These are phyloP conservation scores for Solidago caesia DNA, from an alignment of 129 eudicot genomes.

Conservation along the genomic window DNA sequence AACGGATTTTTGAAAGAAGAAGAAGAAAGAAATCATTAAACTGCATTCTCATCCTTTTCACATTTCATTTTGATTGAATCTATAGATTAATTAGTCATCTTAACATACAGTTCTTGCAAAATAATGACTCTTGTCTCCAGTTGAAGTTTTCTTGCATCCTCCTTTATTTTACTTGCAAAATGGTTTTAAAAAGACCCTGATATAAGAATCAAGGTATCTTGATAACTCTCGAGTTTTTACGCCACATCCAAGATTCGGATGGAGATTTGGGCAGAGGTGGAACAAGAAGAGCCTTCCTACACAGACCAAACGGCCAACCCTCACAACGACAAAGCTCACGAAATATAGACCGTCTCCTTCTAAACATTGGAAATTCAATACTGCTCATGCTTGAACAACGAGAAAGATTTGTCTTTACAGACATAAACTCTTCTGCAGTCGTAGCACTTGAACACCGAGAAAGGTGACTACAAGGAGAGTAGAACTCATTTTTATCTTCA, in stretches of 20 bases:
- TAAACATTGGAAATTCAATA: constrained; percentile 38
- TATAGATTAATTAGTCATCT: too few species aligned
- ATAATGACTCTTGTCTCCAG: background rate
- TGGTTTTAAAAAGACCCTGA: background rate
- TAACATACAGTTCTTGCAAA: too few species aligned
- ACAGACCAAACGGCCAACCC: constrained; percentile 95
- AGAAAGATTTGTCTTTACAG: constrained; percentile 60
- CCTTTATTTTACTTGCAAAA: background rate
- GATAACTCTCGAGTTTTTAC: constrained; percentile 43
- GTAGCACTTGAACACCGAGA: constrained; percentile 58
- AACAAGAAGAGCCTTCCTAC: constrained; percentile 69
- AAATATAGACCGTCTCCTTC: constrained; percentile 43
- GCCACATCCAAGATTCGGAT: constrained; percentile 85
- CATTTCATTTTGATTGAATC: too few species aligned
- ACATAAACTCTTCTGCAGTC: constrained; percentile 48
- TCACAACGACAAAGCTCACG: constrained; percentile 65
- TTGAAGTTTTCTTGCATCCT: background rate
- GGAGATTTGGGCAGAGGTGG: constrained; percentile 95
- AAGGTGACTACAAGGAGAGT: constrained; percentile 46
- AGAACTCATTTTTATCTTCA: constrained; percentile 48
- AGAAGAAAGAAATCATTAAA: too few species aligned
- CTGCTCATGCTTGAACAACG: constrained; percentile 60
- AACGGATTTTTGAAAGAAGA: too few species aligned
- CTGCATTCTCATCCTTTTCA: too few species aligned
- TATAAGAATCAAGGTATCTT: constrained; percentile 27